Conservation (phyloP, 331 rosid genomes). For the Rhamnella rubrinervis region DNA sequence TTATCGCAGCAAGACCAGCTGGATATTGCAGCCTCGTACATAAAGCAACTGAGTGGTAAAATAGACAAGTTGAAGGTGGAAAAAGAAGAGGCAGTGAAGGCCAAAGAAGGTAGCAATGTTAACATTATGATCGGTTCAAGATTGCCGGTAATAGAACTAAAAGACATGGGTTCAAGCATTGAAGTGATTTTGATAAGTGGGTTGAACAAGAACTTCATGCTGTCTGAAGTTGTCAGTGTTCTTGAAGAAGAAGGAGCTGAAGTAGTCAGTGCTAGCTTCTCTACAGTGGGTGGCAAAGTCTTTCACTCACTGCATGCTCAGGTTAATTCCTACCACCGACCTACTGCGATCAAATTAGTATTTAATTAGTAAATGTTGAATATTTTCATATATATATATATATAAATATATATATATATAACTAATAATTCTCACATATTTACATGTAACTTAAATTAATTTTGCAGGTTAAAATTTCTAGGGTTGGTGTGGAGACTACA, state of each 20-base stretch:
- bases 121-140: background rate
- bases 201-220: slow-evolving; percentile 43
- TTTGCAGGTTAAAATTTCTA: slow-evolving; percentile 55
- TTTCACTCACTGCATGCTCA: slow-evolving; percentile 57
- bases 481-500: slow-evolving; percentile 62
- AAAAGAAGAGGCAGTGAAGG: slow-evolving; percentile 40
- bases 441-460: background rate
- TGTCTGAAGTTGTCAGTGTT: slow-evolving; percentile 44
- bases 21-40: slow-evolving; percentile 47
- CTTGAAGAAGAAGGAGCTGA: slow-evolving; percentile 74
- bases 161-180: slow-evolving; percentile 45
- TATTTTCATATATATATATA: too few species aligned
- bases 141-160: slow-evolving; percentile 48
- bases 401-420: background rate
- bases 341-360: background rate
- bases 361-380: background rate
- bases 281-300: slow-evolving; percentile 35
- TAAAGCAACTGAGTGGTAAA: slow-evolving; percentile 42
- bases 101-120: background rate
- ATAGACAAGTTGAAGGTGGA: slow-evolving; percentile 39
- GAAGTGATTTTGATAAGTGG: slow-evolving; percentile 59
- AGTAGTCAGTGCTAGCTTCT: slow-evolving; percentile 49
- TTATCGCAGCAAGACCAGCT: slow-evolving; percentile 61
- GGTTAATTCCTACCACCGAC: slow-evolving; percentile 26
- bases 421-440: background rate